Evolutionary conservation across 2,329 filamentous ascomycete species (phyloP), one percentile per base, ranked within the genome.

Genomic region (Beauveria pseudobassiana): DNA sequence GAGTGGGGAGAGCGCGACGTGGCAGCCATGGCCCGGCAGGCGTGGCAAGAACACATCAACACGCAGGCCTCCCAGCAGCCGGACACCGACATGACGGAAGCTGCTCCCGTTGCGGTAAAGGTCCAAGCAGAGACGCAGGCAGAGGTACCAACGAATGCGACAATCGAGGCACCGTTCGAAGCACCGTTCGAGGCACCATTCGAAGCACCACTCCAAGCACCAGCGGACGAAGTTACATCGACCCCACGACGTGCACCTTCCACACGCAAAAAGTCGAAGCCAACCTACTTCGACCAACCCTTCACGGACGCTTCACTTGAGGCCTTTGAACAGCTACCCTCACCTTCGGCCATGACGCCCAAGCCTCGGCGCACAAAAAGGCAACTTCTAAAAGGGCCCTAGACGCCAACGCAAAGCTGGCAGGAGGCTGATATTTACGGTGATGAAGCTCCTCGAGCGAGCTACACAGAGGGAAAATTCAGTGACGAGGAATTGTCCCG

Each of bases 231-330:
- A 20, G 42, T 49, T 16, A 28, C 53, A 50, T 59, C 66, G 48
- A 60, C 53, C 22, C 66, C 43, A 71, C 69, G 64, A 70, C 65
- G 64, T 62, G 34, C 68, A 45, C 71, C 73, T 28, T 71, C 76
- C 40, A 74, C 74, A 38, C 70, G 74, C 60, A 81, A 79, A 71
- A 82, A 79, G 70, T 73, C 76, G 53, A 82, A 82, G 67, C 76
- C 78, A 10, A 78, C 77, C 20, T 79, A 74, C 61, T 78, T 77
- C 64, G 72, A 75, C 48, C 69, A 74, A 59, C 68, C 71, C 1
- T 64, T 68, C 10, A 64, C 65, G 5, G 65, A 65, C 0, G 67
- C 67, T 6, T 53, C 60, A 16, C 48, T 62, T 22, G 64, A 65
- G n/a, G 65, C 46, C 5, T 54, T 67, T 26, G 65, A 59, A 16